Conservation (phyloP, 1,284 basidiomycete species). For the Naganishia cerealis region DNA sequence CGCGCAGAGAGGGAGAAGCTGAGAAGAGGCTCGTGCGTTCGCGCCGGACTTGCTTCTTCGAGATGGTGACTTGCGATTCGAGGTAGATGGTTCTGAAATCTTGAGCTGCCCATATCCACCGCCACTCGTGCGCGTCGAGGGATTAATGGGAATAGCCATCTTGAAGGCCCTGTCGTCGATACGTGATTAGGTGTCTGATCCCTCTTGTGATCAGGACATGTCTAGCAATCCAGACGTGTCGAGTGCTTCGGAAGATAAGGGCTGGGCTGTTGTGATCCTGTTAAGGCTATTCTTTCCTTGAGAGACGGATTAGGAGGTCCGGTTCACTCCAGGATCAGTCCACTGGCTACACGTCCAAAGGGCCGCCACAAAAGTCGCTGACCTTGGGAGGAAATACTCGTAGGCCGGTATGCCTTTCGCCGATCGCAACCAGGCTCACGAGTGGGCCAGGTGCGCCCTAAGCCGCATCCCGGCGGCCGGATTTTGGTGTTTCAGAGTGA, state of each 20-base stretch:
- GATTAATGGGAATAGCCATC: conserved; percentile 13
- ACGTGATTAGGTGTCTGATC: background rate
- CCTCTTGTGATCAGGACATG: background rate
- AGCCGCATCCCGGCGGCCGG: background rate
- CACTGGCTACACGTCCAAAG: background rate
- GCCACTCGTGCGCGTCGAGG: background rate
- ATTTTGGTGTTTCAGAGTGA: background rate
- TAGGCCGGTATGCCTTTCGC: background rate
- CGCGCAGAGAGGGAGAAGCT: conserved; percentile 19
- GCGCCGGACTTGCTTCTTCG: conserved; percentile 8
- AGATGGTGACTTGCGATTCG: conserved; percentile 13
- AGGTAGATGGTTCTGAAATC: conserved; percentile 15
- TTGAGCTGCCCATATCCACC: conserved; percentile 6
- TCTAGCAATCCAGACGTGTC: background rate
- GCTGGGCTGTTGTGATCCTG: background rate
- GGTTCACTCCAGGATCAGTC: background rate
- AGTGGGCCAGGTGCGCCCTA: background rate
- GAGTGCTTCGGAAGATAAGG: background rate
- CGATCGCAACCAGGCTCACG: background rate
- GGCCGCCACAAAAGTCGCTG: background rate
- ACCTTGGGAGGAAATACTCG: background rate
- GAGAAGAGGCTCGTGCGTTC: conserved; percentile 1
- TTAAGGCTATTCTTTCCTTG: background rate
- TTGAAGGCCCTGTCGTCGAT: background rate
- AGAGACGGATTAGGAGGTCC: background rate